These are phyloP conservation scores for Neoscytalidium dimidiatum DNA, from an alignment of 2,329 filamentous ascomycete genomes.

Conservation along the genomic window DNA sequence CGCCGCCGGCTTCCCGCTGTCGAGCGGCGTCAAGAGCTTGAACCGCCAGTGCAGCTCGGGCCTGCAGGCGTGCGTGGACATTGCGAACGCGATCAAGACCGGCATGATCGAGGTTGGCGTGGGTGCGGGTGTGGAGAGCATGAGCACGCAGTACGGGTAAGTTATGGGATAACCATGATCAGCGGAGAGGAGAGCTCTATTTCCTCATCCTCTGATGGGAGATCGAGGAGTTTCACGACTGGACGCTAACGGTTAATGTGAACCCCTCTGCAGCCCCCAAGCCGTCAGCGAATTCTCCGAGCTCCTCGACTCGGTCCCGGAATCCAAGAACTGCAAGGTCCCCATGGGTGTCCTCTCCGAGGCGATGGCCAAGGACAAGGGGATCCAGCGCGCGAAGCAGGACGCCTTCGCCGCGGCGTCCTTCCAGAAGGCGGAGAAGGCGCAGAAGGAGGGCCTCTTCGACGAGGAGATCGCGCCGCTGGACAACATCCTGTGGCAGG, in stretches of 20 bases:
- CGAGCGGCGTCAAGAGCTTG: conserved; percentile 79
- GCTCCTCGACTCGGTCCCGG: conserved; percentile 75
- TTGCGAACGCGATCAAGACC: conserved; percentile 85
- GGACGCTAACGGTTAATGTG: neutral
- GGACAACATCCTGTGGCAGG: conserved; percentile 75
- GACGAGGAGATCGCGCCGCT: conserved; percentile 87
- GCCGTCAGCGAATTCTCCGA: conserved; percentile 94
- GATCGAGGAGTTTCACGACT: no score
- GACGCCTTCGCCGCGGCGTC: conserved; percentile 93
- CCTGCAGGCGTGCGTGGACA: conserved; percentile 87
- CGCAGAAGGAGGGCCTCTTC: conserved; percentile 88
- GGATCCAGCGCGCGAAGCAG: conserved; percentile 71
- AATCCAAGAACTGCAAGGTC: conserved; percentile 94
- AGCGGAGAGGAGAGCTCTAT: conserved; percentile 51
- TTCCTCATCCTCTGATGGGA: neutral
- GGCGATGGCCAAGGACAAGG: conserved; percentile 86
- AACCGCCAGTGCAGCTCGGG: conserved; percentile 96
- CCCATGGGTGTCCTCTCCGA: conserved; percentile 95
- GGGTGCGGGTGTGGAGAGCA: conserved; percentile 94
- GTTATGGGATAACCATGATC: neutral
- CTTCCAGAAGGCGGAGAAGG: conserved; percentile 85
- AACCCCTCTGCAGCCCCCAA: conserved; percentile 49
- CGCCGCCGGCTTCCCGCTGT: conserved; percentile 86
- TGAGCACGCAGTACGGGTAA: conserved; percentile 79
- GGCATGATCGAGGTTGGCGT: conserved; percentile 97